Percentiles rank a stretch among this genome's conserved stretches.
Conservation (phyloP, 495 filamentous ascomycete genomes). For the Tuber melanosporum region DNA sequence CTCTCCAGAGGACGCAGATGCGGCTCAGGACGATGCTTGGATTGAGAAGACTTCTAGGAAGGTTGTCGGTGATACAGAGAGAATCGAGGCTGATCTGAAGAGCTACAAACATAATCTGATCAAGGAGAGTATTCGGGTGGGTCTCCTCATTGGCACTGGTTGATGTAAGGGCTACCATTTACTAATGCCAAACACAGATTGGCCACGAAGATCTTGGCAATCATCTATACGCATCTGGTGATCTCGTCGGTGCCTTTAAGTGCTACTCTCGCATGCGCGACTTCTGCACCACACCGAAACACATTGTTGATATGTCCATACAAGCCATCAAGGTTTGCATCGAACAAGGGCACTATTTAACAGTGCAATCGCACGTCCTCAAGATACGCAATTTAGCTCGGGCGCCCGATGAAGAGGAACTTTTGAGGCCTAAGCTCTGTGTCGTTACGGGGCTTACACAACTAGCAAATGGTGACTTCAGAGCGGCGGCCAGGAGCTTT, state of each 20-base stretch:
- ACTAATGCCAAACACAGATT: conserved; percentile 50
- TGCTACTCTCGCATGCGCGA: conserved; percentile 69
- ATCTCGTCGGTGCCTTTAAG: conserved; percentile 56
- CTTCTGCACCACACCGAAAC: conserved; percentile 62
- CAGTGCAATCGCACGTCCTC: conserved; percentile 59
- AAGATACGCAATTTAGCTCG: conserved; percentile 56
- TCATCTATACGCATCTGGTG: conserved; percentile 60
- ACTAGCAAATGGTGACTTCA: conserved; percentile 58
- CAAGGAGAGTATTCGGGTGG: conserved; percentile 90
- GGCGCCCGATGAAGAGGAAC: conserved; percentile 54
- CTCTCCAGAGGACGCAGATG: conserved; percentile 62
- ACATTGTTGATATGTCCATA: conserved; percentile 64
- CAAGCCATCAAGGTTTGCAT: conserved; percentile 61
- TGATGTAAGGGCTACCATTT: background rate
- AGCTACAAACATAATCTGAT: conserved; percentile 96
- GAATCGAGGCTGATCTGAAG: conserved; percentile 74
- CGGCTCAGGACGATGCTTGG: conserved; percentile 63
- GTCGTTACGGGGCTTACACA: conserved; percentile 65
- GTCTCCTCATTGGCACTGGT: conserved; percentile 28
- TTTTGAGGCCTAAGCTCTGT: conserved; percentile 57
- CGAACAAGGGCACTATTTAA: conserved; percentile 62
- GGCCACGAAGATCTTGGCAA: conserved; percentile 67
- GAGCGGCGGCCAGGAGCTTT: conserved; percentile 68
- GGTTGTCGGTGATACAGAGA: conserved; percentile 61
- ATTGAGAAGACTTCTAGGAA: conserved; percentile 54